Base-by-base conservation (phyloP, 2,329 filamentous ascomycete genomes). In the Harringtonia aguacate region DNA sequence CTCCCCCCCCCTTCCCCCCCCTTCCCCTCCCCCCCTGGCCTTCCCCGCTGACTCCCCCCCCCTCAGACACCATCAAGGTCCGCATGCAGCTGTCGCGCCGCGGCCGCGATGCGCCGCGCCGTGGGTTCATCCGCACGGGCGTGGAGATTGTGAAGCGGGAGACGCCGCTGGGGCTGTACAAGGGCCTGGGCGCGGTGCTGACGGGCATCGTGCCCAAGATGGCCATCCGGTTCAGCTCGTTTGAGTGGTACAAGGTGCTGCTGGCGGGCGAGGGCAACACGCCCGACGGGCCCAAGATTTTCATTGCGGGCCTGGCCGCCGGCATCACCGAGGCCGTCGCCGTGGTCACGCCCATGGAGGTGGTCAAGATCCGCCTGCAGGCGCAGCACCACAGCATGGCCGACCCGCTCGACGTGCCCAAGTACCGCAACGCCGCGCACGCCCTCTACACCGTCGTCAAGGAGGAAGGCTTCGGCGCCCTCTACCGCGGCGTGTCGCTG, bases 131-230 rank as follows among this genome's bases (percentile, higher is more conserved):
- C 52, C 72, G 72, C 45, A 98, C 92, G 2, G 92, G 92, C 49
- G 66, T 73, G 50, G 85, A 94, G 55, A 97, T 98, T 56, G 79
- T 95, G 44, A 77, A 78, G 60, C 82, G 84, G 57, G 92, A 98
- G 69, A 95, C 92, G 14, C 86, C 88, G 1, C 70, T 98, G 30
- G 92, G 85, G 51, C 70, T 98, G 46, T 98, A 98, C 76, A 98
- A 98, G 71, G 92, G 92, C 53, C 77, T 98, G n/a, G 92, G 92
- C 49, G 92, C 92, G 44, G 92, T 98, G 35, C 64, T 97, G 47
- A 95, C 89, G 21, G 92, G 92, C 53, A 98, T 98, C 62, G 79
- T 98, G 20, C 92, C 92, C 44, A 98, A 98, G 68, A 98, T 98
- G 92, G 92, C 92, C 49, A 98, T 97, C 62, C 86, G 92, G 33